phyloP scores from a whole-genome alignment of 2,329 filamentous ascomycete genomes.

The Fusarium tanahbumbuense region DNA sequence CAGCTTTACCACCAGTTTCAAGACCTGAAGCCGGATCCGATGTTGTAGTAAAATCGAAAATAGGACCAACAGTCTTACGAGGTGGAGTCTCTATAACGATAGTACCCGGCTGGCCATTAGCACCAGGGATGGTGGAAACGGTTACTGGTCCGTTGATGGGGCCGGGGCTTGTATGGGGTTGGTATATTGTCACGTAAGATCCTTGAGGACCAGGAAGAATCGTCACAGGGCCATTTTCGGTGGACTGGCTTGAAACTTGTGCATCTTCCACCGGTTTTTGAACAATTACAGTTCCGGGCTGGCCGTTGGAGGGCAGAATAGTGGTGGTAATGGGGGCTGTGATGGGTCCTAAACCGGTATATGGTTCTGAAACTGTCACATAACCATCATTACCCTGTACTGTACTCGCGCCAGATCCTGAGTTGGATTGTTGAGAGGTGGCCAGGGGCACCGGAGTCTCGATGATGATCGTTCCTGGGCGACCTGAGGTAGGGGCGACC shows the following conservation, averaged over 20 bases:
- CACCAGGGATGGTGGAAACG: slow-evolving; percentile 6
- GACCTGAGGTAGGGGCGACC: slow-evolving; percentile 14
- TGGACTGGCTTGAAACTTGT: too few relatives aligned
- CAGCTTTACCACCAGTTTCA: slow-evolving; percentile 11
- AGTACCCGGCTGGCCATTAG: slow-evolving; percentile 12
- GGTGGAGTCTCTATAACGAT: slow-evolving; percentile 20
- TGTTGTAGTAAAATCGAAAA: background rate
- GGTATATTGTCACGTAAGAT: slow-evolving; percentile 16
- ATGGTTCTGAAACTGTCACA: slow-evolving; percentile 16
- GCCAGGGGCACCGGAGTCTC: slow-evolving; percentile 22
- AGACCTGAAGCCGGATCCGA: background rate
- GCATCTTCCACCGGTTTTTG: slow-evolving; percentile 11
- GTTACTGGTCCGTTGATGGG: slow-evolving; percentile 12
- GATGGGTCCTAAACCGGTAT: slow-evolving; percentile 17
- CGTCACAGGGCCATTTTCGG: background rate
- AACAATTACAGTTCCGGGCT: slow-evolving; percentile 21
- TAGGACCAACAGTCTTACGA: background rate
- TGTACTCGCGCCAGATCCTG: background rate
- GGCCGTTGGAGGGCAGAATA: slow-evolving; percentile 4
- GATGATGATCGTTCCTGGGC: slow-evolving; percentile 31
- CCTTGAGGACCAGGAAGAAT: slow-evolving; percentile 8
- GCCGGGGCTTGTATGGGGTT: slow-evolving; percentile 3
- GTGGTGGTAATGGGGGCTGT: slow-evolving; percentile 23
- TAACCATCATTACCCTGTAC: slow-evolving; percentile 23
- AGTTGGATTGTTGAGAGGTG: background rate